These are phyloP conservation scores for Penicillium manginii DNA, from an alignment of 495 filamentous ascomycete species.

Conservation along the genomic window DNA sequence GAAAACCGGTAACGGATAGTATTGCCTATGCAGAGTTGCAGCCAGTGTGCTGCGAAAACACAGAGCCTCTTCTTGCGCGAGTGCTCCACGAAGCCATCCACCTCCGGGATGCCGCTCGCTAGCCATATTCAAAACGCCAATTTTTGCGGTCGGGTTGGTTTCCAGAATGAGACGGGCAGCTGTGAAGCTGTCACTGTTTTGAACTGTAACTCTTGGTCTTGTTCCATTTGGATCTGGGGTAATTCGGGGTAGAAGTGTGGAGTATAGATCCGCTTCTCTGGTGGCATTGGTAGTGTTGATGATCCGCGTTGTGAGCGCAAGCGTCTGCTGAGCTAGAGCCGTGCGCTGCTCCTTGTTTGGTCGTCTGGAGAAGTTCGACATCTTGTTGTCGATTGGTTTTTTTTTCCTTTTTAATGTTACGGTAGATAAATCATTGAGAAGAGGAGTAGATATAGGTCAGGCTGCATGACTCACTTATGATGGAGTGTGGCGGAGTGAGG, in stretches of 20 bases:
- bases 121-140: conserved; percentile 55
- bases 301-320: conserved; percentile 5
- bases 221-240: background rate
- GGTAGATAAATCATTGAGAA: background rate
- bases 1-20: conserved; percentile 58
- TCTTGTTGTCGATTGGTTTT: background rate
- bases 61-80: conserved; percentile 64
- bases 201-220: conserved; percentile 8
- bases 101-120: conserved; percentile 56
- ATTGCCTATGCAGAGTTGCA: conserved; percentile 51
- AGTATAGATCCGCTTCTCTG: conserved; percentile 3
- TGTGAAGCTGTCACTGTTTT: conserved; percentile 17
- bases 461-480: background rate
- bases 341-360: conserved; percentile 15
- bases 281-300: conserved; percentile 7
- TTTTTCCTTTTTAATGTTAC: background rate
- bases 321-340: conserved; percentile 11
- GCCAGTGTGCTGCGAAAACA: conserved; percentile 61
- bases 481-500: background rate
- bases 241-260: conserved; percentile 4
- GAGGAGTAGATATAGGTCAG: background rate
- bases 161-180: conserved; percentile 11
- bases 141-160: conserved; percentile 9
- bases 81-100: conserved; percentile 55
- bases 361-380: background rate